Evolutionary conservation across 768 basidiomycete species (phyloP).

Genomic region (Leucogyrophana mollusca): DNA sequence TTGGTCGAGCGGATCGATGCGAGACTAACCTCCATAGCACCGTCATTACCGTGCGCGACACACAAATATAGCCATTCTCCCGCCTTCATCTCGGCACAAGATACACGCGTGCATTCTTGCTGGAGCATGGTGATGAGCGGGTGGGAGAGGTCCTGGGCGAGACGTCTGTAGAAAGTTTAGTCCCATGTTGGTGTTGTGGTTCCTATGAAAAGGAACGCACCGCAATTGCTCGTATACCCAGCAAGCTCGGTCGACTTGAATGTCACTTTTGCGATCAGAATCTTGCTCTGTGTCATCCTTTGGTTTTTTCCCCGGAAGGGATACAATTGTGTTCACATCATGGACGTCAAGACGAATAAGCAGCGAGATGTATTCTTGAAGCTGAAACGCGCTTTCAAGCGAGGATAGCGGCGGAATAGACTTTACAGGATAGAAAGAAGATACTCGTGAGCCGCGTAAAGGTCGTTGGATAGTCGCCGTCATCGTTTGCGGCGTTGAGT

Average conservation of each 20-base stretch:
- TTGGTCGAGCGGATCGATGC: constrained; percentile 5
- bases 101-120: constrained; percentile 79
- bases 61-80: constrained; percentile 97
- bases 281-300: constrained; percentile 33
- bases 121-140: constrained; percentile 84
- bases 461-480: constrained; percentile 55
- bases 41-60: constrained; percentile 89
- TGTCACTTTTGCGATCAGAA: constrained; percentile 38
- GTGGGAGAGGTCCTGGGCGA: constrained; percentile 84
- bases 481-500: constrained; percentile 25
- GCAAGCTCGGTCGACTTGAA: constrained; percentile 74
- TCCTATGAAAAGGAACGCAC: constrained; percentile 26
- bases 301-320: constrained; percentile 57
- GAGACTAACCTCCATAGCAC: constrained; percentile 73
- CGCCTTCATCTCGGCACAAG: constrained; percentile 99
- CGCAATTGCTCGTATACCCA: constrained; percentile 78
- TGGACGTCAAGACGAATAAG: constrained; percentile 86
- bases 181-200: neutral
- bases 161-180: constrained; percentile 50
- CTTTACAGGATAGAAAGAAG: constrained; percentile 79
- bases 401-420: constrained; percentile 65
- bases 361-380: constrained; percentile 91
- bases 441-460: constrained; percentile 72
- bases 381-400: constrained; percentile 89
- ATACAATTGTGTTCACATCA: constrained; percentile 80